These are phyloP conservation scores for Simmondsia chinensis DNA, from an alignment of 148 eudicot genomes.

Conservation along the genomic window DNA sequence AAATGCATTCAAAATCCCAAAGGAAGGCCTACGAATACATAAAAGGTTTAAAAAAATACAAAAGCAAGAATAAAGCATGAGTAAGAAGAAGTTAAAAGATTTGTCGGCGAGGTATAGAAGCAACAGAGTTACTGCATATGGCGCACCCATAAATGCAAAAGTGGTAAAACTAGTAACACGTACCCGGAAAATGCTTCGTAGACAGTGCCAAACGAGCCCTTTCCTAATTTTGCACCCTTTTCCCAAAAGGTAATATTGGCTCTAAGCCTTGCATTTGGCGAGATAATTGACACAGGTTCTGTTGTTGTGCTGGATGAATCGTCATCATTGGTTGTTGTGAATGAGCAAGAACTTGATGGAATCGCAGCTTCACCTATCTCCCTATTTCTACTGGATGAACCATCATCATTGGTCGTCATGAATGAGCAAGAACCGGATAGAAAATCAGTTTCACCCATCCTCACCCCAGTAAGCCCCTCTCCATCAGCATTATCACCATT, in stretches of 20 bases:
- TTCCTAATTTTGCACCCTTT: constrained; percentile 56
- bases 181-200: constrained; percentile 75
- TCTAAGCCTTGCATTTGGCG: constrained; percentile 53
- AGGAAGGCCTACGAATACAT: no score
- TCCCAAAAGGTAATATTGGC: constrained; percentile 41
- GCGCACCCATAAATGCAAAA: no score
- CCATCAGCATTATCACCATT: constrained; percentile 4
- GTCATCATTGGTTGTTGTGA: constrained; percentile 66
- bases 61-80: no score
- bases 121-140: no score
- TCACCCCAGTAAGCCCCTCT: constrained; percentile 14
- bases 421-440: constrained; percentile 61
- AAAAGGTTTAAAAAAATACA: no score
- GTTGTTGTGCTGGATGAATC: constrained; percentile 79
- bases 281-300: constrained; percentile 44
- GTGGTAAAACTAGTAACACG: no score
- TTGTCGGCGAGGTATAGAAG: no score
- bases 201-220: constrained; percentile 77
- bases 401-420: constrained; percentile 68
- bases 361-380: no score
- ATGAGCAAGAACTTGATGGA: constrained; percentile 54
- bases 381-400: no score
- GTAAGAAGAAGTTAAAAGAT: no score
- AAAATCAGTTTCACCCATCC: constrained; percentile 17
- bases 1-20: no score